phyloP scores from a whole-genome alignment of 768 basidiomycete species.

The Lentinula aciculospora region DNA sequence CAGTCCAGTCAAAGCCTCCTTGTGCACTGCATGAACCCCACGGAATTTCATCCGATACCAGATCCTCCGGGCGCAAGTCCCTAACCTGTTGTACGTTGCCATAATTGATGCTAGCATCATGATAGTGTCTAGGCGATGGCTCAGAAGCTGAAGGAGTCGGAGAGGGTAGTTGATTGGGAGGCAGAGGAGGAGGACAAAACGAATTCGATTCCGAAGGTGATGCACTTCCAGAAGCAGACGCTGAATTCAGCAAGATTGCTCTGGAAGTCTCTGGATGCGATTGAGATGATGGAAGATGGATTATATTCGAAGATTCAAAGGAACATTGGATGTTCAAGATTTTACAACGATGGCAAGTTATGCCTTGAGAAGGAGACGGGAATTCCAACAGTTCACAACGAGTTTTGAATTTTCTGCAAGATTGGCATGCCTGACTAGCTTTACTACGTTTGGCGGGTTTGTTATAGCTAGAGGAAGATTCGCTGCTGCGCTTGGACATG shows the following conservation, averaged over 20 bases:
- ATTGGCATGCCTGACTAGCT: slow-evolving; percentile 37
- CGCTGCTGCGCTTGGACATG: background rate
- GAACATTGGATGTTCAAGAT: slow-evolving; percentile 42
- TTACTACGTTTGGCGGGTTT: slow-evolving; percentile 31
- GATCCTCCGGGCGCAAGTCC: slow-evolving; percentile 26
- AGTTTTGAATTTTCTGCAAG: slow-evolving; percentile 43
- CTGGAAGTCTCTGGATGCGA: background rate
- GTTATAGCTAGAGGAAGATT: background rate
- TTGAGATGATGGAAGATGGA: slow-evolving; percentile 15
- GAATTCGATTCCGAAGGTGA: slow-evolving; percentile 11
- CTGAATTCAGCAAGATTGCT: background rate
- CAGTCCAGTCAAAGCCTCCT: slow-evolving; percentile 36
- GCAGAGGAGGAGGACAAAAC: background rate
- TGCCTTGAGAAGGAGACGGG: slow-evolving; percentile 17
- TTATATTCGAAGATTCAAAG: slow-evolving; percentile 30
- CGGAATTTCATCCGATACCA: slow-evolving; percentile 26
- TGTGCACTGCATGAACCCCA: slow-evolving; percentile 33
- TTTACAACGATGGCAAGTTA: slow-evolving; percentile 45
- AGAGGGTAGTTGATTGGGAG: background rate
- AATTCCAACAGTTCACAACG: slow-evolving; percentile 45
- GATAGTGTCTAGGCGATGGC: background rate
- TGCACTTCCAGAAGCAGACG: background rate
- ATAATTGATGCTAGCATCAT: slow-evolving; percentile 6
- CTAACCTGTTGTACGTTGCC: slow-evolving; percentile 12
- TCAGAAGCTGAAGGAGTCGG: background rate